Evolutionary conservation across 768 basidiomycete genomes (phyloP).

Genomic region (Sarcodon aspratus): DNA sequence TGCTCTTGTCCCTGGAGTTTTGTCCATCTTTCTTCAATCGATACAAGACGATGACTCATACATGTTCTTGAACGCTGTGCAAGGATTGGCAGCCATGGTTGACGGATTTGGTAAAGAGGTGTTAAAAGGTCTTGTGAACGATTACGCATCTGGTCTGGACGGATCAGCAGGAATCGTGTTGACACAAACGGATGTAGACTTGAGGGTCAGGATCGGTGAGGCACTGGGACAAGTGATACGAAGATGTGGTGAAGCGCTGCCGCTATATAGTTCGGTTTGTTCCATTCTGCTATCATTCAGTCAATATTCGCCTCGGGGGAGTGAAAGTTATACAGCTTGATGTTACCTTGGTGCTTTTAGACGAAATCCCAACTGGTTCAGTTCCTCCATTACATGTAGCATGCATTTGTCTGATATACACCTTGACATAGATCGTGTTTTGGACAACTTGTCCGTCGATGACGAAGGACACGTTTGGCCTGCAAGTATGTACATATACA

Average conservation of each 20-base stretch:
- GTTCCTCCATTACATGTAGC: conserved; percentile 2
- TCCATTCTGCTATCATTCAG: not conserved
- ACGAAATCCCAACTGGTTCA: conserved; percentile 42
- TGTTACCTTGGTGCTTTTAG: conserved; percentile 41
- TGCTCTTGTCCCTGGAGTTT: conserved; percentile 70
- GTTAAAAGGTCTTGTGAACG: conserved; percentile 48
- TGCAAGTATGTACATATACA: conserved; percentile 28
- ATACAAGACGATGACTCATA: conserved; percentile 93
- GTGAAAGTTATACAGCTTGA: conserved; percentile 48
- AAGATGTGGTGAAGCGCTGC: conserved; percentile 57
- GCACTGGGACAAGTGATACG: conserved; percentile 71
- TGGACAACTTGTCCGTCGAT: conserved; percentile 59
- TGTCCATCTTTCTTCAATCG: conserved; percentile 78
- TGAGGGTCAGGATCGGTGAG: conserved; percentile 71
- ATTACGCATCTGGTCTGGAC: conserved; percentile 47
- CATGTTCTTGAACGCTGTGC: conserved; percentile 85
- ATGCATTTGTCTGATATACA: not conserved
- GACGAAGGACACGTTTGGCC: conserved; percentile 49
- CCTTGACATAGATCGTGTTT: conserved; percentile 26
- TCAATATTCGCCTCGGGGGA: conserved; percentile 21
- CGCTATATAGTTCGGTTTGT: conserved; percentile 45
- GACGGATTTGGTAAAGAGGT: conserved; percentile 69
- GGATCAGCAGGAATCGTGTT: conserved; percentile 34
- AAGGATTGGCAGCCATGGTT: conserved; percentile 81
- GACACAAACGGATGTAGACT: conserved; percentile 59